These are phyloP conservation scores for Colletotrichum gigasporum DNA, from an alignment of 2,329 filamentous ascomycete species.

Conservation along the genomic window DNA sequence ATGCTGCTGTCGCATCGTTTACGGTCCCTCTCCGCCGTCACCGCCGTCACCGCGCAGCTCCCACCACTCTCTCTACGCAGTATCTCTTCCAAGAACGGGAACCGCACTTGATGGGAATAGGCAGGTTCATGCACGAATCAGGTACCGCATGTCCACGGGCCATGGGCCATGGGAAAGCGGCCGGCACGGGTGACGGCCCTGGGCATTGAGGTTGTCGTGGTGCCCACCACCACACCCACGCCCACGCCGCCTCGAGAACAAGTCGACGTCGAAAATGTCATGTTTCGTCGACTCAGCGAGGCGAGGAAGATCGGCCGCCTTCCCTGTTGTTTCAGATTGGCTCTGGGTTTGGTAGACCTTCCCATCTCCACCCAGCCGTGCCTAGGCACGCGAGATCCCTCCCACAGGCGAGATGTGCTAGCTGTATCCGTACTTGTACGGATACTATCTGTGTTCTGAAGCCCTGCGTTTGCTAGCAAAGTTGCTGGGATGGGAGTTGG, in stretches of 20 bases:
- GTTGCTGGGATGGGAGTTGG: background rate
- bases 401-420: background rate
- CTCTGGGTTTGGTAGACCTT: conserved; percentile 19
- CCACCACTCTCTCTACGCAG: no score
- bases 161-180: background rate
- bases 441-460: no score
- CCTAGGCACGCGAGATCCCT: conserved; percentile 18
- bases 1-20: conserved; percentile 28
- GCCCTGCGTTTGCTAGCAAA: conserved; percentile 4
- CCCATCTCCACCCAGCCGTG: conserved; percentile 8
- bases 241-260: conserved; percentile 7
- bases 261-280: conserved; percentile 29
- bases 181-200: conserved; percentile 11
- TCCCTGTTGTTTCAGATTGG: conserved; percentile 29
- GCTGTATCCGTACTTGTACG: conserved; percentile 1
- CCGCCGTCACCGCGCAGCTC: no score
- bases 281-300: conserved; percentile 32
- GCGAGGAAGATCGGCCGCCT: conserved; percentile 27
- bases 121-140: conserved; percentile 30
- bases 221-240: conserved; percentile 2
- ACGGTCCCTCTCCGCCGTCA: conserved; percentile 16
- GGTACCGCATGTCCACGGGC: background rate
- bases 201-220: conserved; percentile 12
- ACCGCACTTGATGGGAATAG: conserved; percentile 2
- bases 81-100: conserved; percentile 3